These are phyloP conservation scores for Penicillium decumbens DNA, from an alignment of 2,329 filamentous ascomycete genomes.

Conservation along the genomic window DNA sequence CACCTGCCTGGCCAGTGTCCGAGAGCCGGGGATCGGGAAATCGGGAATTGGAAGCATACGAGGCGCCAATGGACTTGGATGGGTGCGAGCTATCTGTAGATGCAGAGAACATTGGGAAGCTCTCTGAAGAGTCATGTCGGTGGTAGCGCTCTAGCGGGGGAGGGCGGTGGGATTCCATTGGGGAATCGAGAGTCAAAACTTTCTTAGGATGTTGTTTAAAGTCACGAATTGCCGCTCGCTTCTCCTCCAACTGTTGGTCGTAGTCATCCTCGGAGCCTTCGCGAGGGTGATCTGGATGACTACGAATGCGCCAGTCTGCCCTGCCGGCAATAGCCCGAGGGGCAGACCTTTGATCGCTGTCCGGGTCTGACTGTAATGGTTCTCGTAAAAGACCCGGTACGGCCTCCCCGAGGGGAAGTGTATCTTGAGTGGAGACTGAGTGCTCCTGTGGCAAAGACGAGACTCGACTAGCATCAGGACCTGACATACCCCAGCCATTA, in stretches of 20 bases:
- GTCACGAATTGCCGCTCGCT: conserved; percentile 43
- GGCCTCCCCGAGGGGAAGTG: conserved; percentile 19
- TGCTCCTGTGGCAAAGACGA: conserved; percentile 20
- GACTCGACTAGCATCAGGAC: conserved; percentile 17
- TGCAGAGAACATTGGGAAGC: conserved; percentile 61
- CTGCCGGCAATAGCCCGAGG: conserved; percentile 39
- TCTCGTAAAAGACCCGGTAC: conserved; percentile 24
- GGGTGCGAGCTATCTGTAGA: conserved; percentile 55
- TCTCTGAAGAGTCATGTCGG: conserved; percentile 57
- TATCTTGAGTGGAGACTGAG: conserved; percentile 25
- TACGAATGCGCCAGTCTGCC: conserved; percentile 35
- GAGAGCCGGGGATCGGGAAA: conserved; percentile 19
- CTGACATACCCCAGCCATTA: conserved; percentile 31
- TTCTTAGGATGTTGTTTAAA: conserved; percentile 50
- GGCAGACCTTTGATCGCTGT: conserved; percentile 38
- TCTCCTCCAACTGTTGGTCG: conserved; percentile 40
- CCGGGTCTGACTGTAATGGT: conserved; percentile 17
- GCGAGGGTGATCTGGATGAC: conserved; percentile 24
- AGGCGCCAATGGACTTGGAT: conserved; percentile 50
- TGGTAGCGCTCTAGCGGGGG: conserved; percentile 35
- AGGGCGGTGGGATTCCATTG: conserved; percentile 28
- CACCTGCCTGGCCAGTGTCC: conserved; percentile 19
- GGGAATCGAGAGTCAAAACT: conserved; percentile 47
- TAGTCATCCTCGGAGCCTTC: conserved; percentile 34
- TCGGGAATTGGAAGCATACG: conserved; percentile 40